These are phyloP conservation scores for Gonium pectorale DNA, from an alignment of 139 green algal species.

Conservation along the genomic window DNA sequence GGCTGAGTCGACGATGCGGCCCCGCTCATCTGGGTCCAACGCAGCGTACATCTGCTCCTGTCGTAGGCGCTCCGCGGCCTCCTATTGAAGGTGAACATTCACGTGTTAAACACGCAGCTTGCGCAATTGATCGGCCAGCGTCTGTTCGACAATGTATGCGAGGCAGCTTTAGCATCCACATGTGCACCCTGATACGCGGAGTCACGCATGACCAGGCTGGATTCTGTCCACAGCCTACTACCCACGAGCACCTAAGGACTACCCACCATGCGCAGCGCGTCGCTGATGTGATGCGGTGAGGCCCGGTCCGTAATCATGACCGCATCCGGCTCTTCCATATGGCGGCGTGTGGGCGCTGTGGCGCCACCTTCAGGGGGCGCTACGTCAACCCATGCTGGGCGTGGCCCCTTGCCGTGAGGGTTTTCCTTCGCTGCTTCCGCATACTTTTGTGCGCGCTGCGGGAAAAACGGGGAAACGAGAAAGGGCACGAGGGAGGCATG, in stretches of 20 bases:
- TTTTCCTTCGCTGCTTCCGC: constrained; percentile 1
- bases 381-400: constrained; percentile 33
- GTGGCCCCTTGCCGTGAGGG: neutral
- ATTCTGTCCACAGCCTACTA: too few relatives aligned
- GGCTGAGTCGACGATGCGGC: too few relatives aligned
- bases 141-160: too few relatives aligned
- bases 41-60: neutral
- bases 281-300: constrained; percentile 23
- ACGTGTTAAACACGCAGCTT: too few relatives aligned
- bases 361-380: neutral
- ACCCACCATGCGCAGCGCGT: constrained; percentile 32
- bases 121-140: too few relatives aligned
- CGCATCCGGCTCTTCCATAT: neutral
- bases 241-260: too few relatives aligned
- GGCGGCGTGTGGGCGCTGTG: neutral
- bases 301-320: constrained; percentile 10
- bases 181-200: too few relatives aligned
- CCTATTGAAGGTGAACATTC: neutral
- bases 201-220: too few relatives aligned
- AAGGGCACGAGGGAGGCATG: too few relatives aligned
- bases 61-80: neutral
- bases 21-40: too few relatives aligned
- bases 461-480: neutral
- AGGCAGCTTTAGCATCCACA: too few relatives aligned
- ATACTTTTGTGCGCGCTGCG: constrained; percentile 35